Percentiles rank a stretch among this genome's conserved stretches.
phyloP scores from a whole-genome alignment of 768 basidiomycete species.

The Leccinum barrowsii region DNA sequence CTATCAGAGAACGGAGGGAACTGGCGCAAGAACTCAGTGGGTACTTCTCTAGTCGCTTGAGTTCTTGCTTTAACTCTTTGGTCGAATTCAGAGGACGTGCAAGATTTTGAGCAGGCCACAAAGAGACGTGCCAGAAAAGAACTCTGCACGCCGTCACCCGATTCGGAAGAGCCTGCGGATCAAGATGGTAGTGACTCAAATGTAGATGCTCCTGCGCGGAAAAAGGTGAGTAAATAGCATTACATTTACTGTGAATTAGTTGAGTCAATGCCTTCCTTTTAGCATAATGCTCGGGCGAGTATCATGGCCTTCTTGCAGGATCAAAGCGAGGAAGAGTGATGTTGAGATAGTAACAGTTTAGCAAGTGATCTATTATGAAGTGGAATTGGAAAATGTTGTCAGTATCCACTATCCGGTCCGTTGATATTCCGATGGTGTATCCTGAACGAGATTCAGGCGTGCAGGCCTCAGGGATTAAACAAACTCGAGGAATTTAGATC shows the following conservation, averaged over 20 bases:
- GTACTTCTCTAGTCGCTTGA: slow-evolving; percentile 18
- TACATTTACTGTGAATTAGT: background rate
- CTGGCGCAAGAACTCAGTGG: slow-evolving; percentile 73
- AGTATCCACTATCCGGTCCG: too few relatives aligned
- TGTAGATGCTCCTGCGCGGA: slow-evolving; percentile 33
- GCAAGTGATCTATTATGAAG: too few relatives aligned
- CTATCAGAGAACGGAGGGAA: slow-evolving; percentile 70
- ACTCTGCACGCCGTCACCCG: slow-evolving; percentile 4
- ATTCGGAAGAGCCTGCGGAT: slow-evolving; percentile 28
- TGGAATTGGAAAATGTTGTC: too few relatives aligned
- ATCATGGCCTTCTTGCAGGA: slow-evolving; percentile 72
- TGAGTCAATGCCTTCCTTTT: background rate
- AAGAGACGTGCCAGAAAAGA: slow-evolving; percentile 28
- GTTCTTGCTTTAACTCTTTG: background rate
- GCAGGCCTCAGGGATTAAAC: slow-evolving; percentile 48
- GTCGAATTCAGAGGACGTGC: slow-evolving; percentile 61
- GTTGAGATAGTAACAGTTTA: too few relatives aligned
- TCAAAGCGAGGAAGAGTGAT: slow-evolving; percentile 57
- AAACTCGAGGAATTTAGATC: slow-evolving; percentile 76
- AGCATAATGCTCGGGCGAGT: slow-evolving; percentile 50
- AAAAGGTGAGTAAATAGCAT: slow-evolving; percentile 37
- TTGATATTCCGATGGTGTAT: slow-evolving; percentile 13
- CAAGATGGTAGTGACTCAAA: slow-evolving; percentile 29
- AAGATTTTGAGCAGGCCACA: slow-evolving; percentile 56
- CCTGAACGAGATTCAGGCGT: slow-evolving; percentile 65